These are phyloP conservation scores for Diaporthe sp. DNA, from an alignment of 2,329 filamentous ascomycete genomes.

Conservation along the genomic window DNA sequence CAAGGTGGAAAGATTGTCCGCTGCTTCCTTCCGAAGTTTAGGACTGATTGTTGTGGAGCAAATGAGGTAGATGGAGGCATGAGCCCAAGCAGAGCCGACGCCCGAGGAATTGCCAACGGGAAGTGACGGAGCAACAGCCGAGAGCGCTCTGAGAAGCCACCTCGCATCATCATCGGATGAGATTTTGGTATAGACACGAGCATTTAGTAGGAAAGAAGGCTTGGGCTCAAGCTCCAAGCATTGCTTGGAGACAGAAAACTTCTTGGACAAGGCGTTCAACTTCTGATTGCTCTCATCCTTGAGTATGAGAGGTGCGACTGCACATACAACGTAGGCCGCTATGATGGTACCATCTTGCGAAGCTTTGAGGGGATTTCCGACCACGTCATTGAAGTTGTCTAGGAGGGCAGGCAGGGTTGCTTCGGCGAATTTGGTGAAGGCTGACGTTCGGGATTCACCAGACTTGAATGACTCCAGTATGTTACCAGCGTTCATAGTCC, in stretches of 20 bases:
- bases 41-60: slow-evolving; percentile 73
- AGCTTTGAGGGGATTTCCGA: slow-evolving; percentile 81
- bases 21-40: slow-evolving; percentile 73
- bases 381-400: slow-evolving; percentile 82
- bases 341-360: slow-evolving; percentile 87
- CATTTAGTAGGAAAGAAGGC: slow-evolving; percentile 87
- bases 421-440: slow-evolving; percentile 65
- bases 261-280: slow-evolving; percentile 65
- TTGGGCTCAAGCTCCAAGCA: slow-evolving; percentile 80
- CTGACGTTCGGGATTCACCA: slow-evolving; percentile 60
- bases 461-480: slow-evolving; percentile 71
- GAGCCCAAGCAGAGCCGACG: slow-evolving; percentile 80
- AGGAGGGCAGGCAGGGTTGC: slow-evolving; percentile 67
- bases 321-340: slow-evolving; percentile 80
- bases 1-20: slow-evolving; percentile 70
- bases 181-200: slow-evolving; percentile 87
- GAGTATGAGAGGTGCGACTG: slow-evolving; percentile 70
- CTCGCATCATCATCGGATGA: slow-evolving; percentile 78
- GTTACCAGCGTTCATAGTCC: slow-evolving; percentile 81
- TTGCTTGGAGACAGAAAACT: slow-evolving; percentile 72
- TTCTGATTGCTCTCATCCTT: slow-evolving; percentile 66
- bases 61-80: slow-evolving; percentile 85
- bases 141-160: slow-evolving; percentile 81
- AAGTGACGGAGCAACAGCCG: slow-evolving; percentile 69
- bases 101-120: slow-evolving; percentile 60